Evolutionary conservation across 2,329 filamentous ascomycete species (phyloP), one percentile per base, ranked within the genome.

Genomic region (Epichloe sibirici): DNA sequence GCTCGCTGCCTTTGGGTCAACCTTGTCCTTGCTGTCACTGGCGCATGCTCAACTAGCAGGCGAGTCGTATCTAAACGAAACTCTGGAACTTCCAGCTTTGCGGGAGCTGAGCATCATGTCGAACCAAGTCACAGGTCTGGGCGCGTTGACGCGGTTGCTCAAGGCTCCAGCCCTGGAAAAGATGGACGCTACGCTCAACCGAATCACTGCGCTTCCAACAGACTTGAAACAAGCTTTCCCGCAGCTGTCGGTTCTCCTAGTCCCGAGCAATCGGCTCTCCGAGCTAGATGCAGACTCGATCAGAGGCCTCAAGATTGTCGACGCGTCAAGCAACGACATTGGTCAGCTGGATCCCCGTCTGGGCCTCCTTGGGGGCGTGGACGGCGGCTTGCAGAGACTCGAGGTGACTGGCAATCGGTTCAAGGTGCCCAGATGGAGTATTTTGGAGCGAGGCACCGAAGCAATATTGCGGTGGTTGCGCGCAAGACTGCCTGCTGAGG

Each of bases 391-490:
- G 70, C 71, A 86, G 74, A 67, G 78, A 51, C 71, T 96, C 9
- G 85, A 95, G 47, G 85, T 95, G 4, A 80, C 79, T 31, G 90
- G 90, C 0, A 97, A 97, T 65, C 77, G 83, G 35, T 97, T 97
- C 69, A 78, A 88, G 35, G 89, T 96, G 35, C 91, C 91, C 0
- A 81, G 87, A 53, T 90, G 86, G 72, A 86, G 86, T 57, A 78
- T 95, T 6, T 71, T 97, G 47, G 86, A 91, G 55, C 86, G 89
- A 56, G 91, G 91, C 0, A 96, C 90, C 0, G 89, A 95, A 60
- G 85, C 88, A 2, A 84, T 89, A 0, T 71, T 96, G 58, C 76
- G 82, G 48, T 95, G 89, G 86, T 68, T 96, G 49, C 78, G 87
- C 55, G 86, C 88, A 31, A 78, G 85, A 52, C 85, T 95, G 38